A percentile compares a stretch with the other conserved stretches of the same genome.
Conservation (phyloP, 2,329 filamentous ascomycete genomes). For the Cladosporium sphaerospermum region DNA sequence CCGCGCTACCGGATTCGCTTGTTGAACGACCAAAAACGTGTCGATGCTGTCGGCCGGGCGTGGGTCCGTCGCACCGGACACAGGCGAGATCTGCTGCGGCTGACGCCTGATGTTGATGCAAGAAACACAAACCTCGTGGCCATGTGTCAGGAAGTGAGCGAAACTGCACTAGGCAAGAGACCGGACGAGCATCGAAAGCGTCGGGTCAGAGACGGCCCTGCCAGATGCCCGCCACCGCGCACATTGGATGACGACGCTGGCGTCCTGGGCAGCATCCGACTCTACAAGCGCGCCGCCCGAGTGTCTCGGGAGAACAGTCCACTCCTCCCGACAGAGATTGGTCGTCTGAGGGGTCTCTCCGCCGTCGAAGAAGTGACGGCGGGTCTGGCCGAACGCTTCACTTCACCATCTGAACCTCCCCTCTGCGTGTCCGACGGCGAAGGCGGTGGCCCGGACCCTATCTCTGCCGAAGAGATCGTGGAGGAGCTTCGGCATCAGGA, state of each 20-base stretch:
- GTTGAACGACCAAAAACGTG: not conserved
- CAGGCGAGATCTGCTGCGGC: not conserved
- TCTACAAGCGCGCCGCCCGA: not conserved
- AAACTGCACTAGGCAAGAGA: not conserved
- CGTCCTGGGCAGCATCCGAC: not conserved
- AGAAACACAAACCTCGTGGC: too few species aligned
- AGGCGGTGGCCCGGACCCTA: not conserved
- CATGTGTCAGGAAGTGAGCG: not conserved
- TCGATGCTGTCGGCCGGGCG: not conserved
- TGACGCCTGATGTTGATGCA: not conserved
- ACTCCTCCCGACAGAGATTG: not conserved
- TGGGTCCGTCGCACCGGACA: not conserved
- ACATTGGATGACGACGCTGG: too few species aligned
- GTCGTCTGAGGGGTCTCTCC: not conserved
- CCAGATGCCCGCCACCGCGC: too few species aligned
- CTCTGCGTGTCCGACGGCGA: not conserved
- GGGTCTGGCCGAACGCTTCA: not conserved
- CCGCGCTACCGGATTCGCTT: not conserved
- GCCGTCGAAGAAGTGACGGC: not conserved
- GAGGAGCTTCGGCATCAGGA: not conserved
- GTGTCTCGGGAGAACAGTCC: not conserved
- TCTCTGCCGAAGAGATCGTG: not conserved
- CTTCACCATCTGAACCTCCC: not conserved
- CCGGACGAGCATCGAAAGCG: not conserved
- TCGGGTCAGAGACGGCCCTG: too few species aligned